Conservation (phyloP, 345 rosid species). For the Lepidium aucheri region DNA sequence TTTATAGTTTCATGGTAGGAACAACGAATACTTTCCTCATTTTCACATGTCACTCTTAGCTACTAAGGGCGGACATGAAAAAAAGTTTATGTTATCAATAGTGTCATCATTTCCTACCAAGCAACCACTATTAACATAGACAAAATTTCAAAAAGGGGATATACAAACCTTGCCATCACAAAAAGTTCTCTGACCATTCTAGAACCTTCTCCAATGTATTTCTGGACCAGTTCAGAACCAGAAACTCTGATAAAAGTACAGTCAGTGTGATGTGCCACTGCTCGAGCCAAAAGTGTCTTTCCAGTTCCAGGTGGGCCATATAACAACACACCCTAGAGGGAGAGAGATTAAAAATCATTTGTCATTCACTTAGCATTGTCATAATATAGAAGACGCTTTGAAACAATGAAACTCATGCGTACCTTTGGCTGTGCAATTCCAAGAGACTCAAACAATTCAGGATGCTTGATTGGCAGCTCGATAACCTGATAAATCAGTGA, state of each 20-base stretch:
- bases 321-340: constrained; percentile 72
- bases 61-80: neutral
- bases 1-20: neutral
- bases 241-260: constrained; percentile 99
- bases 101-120: neutral
- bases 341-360: neutral
- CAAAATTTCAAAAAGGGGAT: neutral
- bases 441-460: constrained; percentile 93
- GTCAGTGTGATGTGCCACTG: constrained; percentile 99
- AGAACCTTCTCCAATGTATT: constrained; percentile 98
- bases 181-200: constrained; percentile 99
- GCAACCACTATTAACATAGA: neutral
- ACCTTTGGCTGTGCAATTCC: constrained; percentile 99
- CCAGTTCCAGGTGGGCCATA: constrained; percentile 99
- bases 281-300: constrained; percentile 95
- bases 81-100: neutral
- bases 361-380: neutral
- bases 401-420: neutral
- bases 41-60: neutral
- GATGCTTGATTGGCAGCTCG: constrained; percentile 97
- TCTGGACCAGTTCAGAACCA: constrained; percentile 95
- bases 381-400: neutral
- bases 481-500: constrained; percentile 52
- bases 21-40: neutral
- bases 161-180: too few relatives aligned